Evolutionary conservation across 768 basidiomycete genomes (phyloP), one percentile per base, ranked within the genome.

Genomic region (Termitomyces sp.): DNA sequence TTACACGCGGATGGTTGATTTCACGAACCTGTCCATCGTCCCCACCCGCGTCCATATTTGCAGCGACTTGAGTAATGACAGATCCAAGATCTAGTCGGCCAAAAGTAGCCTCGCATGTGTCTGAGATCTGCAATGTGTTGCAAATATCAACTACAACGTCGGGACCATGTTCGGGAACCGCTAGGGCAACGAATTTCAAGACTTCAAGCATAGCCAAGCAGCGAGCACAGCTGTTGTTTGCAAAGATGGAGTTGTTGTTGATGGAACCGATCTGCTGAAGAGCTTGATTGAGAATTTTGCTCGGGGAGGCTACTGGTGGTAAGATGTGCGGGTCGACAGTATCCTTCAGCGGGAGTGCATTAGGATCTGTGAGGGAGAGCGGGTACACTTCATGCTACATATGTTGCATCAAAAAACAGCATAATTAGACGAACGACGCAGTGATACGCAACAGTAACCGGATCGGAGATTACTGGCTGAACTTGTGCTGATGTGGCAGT

Each of bases 391-490:
- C 62, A 65, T 85, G 79, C 86, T 88, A 53, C 4, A 24, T 5
- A 57, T 59, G 31, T 31, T 7, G 43, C 42, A 50, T 44, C 42
- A 62, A 27, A 24, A 41, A 18, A 48, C 26, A 20, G 18, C 42
- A 36, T 13, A 49, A 22, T 34, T 14, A 24, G 14, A 29, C 20
- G 55, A 24, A 32, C 32, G 41, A 48, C 50, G 43, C 31, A 51
- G 50, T 26, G 41, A 57, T 47, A 65, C 64, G 59, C 56, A 52
- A 88, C 88, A 27, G 79, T 78, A 32, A 89, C 80, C 9, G 87
- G 85, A 66, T 91, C 88, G 14, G 87, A 81, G 37, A 91, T 79
- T 58, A 89, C 77, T n/a, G 88, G 89, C 69, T 91, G 89, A 4
- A 83, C 83, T 66, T 91, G 89, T 0, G 77, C 82, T 13, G 80